These are phyloP conservation scores for Meripilus lineatus DNA, from an alignment of 1,284 basidiomycete genomes.

Conservation along the genomic window DNA sequence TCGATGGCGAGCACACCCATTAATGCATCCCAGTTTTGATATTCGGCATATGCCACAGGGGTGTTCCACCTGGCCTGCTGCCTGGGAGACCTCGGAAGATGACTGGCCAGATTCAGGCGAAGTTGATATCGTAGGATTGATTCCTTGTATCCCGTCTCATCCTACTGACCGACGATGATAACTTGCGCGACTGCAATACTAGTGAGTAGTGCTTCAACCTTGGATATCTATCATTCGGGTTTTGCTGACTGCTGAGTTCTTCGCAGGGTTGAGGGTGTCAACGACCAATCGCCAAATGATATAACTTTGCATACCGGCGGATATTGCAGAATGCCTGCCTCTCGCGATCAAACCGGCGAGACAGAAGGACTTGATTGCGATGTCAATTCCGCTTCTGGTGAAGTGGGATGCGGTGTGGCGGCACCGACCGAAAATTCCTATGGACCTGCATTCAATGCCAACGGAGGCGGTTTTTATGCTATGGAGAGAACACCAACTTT, in stretches of 20 bases:
- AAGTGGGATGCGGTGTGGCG: conserved; percentile 60
- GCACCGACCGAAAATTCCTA: conserved; percentile 41
- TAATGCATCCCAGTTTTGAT: conserved; percentile 32
- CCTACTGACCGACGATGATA: neutral
- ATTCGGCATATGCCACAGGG: conserved; percentile 57
- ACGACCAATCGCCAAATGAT: conserved; percentile 43
- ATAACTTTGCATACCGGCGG: conserved; percentile 52
- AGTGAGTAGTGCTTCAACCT: conserved; percentile 6
- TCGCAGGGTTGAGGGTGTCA: conserved; percentile 54
- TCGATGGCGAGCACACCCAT: too few species aligned
- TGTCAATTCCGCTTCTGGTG: conserved; percentile 42
- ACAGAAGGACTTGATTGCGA: conserved; percentile 42
- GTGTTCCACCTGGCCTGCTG: conserved; percentile 60
- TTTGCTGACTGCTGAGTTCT: neutral
- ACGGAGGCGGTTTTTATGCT: conserved; percentile 56
- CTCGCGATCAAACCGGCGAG: conserved; percentile 19
- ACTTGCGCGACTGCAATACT: neutral
- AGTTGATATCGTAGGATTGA: conserved; percentile 26
- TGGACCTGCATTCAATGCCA: conserved; percentile 55
- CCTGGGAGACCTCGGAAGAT: conserved; percentile 39
- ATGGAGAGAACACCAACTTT: conserved; percentile 39
- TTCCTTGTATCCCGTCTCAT: neutral
- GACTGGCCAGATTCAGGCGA: conserved; percentile 31
- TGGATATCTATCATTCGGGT: neutral
- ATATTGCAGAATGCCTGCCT: conserved; percentile 34